Base-by-base conservation (phyloP, 371 early-diverging fungal genomes). In the Saksenaea oblongispora region DNA sequence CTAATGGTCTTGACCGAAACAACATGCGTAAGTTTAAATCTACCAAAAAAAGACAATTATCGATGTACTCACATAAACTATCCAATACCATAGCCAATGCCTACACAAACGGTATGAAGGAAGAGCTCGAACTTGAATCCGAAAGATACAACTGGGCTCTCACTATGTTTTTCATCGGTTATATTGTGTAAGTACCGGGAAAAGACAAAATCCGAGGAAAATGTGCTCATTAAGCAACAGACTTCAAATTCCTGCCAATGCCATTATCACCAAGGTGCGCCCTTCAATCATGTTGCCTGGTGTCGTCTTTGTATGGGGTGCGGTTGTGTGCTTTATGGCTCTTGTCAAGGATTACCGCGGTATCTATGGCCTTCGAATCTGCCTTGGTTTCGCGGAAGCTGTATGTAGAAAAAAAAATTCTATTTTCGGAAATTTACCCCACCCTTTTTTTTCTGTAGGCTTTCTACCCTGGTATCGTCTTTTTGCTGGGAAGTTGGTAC, bases 401-500 rank as follows among this genome's bases (percentile, higher is more conserved):
- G 61, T 62, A 59, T 42, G 58, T 15, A 17, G 34, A 39, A 55
- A 34, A 47, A 26, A 18, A 41, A 24, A 59, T 42, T 57, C 24
- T 47, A 56, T 41, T 39, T 55, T 36, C 37, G 37, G 26, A 65
- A 51, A 34, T 54, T 54, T 1, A 17, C 15, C 47, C 28, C 59
- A 37, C 24, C 31, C 26, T 3, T 31, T 55, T 28, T 17, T 15
- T 51, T 41, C n/a, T 10, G 24, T 59, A 64, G 28, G 91, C 89
- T 2, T 84, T 92, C 58, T 88, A 89, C 39, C 93, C 93, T 11
- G 93, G 91, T 22, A 85, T 89, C 27, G 79, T 91, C 9, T 90
- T 82, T 56, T 84, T 89, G 67, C 75, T 93, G 34, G 88, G 92
- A 22, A 82, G 83, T 55, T 95, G 93, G 88, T 95, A 94, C 63